Percentiles rank a stretch among this genome's conserved stretches.
phyloP scores from a whole-genome alignment of 305 asterid species.

The Petunia hybrid region DNA sequence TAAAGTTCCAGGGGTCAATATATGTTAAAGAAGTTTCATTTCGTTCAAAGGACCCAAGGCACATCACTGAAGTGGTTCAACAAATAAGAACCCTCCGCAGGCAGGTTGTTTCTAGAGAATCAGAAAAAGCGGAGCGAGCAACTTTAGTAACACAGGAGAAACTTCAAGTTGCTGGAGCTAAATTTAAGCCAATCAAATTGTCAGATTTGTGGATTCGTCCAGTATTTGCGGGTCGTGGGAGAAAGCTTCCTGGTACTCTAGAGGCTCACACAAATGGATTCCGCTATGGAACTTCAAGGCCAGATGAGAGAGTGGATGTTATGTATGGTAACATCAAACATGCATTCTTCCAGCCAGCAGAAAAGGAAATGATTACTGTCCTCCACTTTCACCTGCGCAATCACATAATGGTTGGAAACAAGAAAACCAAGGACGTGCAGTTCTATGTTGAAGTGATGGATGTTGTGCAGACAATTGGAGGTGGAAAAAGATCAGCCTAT shows the following conservation, averaged over 20 bases:
- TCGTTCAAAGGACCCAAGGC: slow-evolving; percentile 55
- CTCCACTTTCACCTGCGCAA: slow-evolving; percentile 53
- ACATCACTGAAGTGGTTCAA: slow-evolving; percentile 52
- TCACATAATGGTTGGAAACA: slow-evolving; percentile 56
- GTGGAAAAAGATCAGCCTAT: slow-evolving; percentile 51
- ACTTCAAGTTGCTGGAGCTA: slow-evolving; percentile 47
- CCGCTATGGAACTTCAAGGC: slow-evolving; percentile 51
- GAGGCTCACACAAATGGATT: slow-evolving; percentile 54
- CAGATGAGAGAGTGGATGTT: slow-evolving; percentile 49
- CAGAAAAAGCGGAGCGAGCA: slow-evolving; percentile 56
- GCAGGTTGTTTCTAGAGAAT: slow-evolving; percentile 49
- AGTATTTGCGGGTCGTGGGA: slow-evolving; percentile 49
- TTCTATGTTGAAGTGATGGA: slow-evolving; percentile 58
- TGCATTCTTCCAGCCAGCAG: slow-evolving; percentile 57
- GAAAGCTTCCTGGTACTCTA: slow-evolving; percentile 49
- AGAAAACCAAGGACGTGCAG: slow-evolving; percentile 55
- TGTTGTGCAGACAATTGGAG: slow-evolving; percentile 53
- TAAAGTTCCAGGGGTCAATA: slow-evolving; percentile 44
- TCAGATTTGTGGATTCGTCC: slow-evolving; percentile 55
- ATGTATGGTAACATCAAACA: slow-evolving; percentile 50
- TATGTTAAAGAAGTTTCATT: slow-evolving; percentile 51
- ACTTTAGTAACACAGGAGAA: slow-evolving; percentile 52
- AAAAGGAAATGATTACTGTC: slow-evolving; percentile 54
- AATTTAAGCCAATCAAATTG: slow-evolving; percentile 49
- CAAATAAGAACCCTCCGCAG: slow-evolving; percentile 51